Conservation (phyloP, 805 yeast genomes). For the Starmerella ratchasimensis region DNA sequence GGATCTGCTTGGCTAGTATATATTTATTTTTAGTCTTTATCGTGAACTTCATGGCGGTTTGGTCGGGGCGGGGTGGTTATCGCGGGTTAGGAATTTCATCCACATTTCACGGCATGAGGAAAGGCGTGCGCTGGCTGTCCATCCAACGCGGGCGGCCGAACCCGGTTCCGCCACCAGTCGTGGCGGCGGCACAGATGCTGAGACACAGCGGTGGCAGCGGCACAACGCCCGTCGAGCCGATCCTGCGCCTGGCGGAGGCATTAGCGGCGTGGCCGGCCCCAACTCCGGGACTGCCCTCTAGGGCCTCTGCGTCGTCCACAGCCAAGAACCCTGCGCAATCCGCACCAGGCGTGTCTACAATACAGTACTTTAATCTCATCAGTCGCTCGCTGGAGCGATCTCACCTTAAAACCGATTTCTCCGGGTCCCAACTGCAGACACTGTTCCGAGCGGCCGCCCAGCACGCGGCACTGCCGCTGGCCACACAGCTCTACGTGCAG, state of each 20-base stretch:
- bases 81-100: too few species aligned
- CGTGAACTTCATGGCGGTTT: not conserved
- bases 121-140: too few species aligned
- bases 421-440: slow-evolving; percentile 8
- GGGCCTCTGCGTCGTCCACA: too few species aligned
- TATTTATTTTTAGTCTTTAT: not conserved
- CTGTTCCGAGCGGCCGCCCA: slow-evolving; percentile 15
- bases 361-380: slow-evolving; percentile 15
- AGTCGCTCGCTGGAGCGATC: slow-evolving; percentile 10
- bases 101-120: too few species aligned
- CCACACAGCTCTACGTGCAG: slow-evolving; percentile 18
- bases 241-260: slow-evolving; percentile 8
- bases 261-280: too few species aligned
- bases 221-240: not conserved
- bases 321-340: too few species aligned
- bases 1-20: slow-evolving; percentile 5
- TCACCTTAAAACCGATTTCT: slow-evolving; percentile 5
- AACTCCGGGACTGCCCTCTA: too few species aligned
- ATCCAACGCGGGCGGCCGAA: too few species aligned
- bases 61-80: too few species aligned
- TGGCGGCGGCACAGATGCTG: slow-evolving; percentile 11
- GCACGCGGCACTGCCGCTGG: slow-evolving; percentile 8
- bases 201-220: not conserved
- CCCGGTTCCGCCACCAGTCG: too few species aligned
- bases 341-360: too few species aligned